Percentiles rank a stretch among this genome's conserved stretches.
Conservation (phyloP, 148 eudicot species). For the Cornus florida region DNA sequence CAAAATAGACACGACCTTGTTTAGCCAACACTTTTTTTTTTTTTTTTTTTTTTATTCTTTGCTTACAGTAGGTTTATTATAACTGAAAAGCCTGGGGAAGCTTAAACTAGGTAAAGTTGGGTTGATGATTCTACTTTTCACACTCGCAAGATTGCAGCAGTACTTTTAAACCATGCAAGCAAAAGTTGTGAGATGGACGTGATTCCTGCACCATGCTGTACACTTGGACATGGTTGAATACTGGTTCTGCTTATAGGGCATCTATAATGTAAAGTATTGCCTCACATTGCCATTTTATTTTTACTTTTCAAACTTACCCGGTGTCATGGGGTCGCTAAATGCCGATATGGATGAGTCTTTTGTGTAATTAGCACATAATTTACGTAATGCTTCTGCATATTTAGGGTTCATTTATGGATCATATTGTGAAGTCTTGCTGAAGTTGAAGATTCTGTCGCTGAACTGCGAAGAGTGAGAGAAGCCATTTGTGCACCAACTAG, state of each 20-base stretch:
- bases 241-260: no score
- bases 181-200: no score
- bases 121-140: constrained; percentile 4
- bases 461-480: constrained; percentile 77
- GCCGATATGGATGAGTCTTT: constrained; percentile 53
- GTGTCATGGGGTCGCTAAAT: constrained; percentile 52
- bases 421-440: constrained; percentile 27
- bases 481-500: constrained; percentile 70
- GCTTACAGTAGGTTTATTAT: background rate
- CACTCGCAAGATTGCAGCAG: constrained; percentile 6
- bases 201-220: no score
- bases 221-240: no score
- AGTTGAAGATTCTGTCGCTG: constrained; percentile 55
- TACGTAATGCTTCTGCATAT: constrained; percentile 43
- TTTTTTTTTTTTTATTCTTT: background rate
- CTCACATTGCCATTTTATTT: no score
- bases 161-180: no score
- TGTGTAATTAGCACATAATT: constrained; percentile 59
- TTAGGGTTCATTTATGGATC: constrained; percentile 62
- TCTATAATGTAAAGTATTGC: no score
- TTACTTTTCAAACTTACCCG: no score
- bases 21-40: background rate
- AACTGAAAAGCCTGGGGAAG: background rate
- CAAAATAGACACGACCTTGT: background rate
- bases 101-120: constrained; percentile 24